Evolutionary conservation across 108 stramenopile genomes (phyloP).

Genomic region (Cyclotella sp.): DNA sequence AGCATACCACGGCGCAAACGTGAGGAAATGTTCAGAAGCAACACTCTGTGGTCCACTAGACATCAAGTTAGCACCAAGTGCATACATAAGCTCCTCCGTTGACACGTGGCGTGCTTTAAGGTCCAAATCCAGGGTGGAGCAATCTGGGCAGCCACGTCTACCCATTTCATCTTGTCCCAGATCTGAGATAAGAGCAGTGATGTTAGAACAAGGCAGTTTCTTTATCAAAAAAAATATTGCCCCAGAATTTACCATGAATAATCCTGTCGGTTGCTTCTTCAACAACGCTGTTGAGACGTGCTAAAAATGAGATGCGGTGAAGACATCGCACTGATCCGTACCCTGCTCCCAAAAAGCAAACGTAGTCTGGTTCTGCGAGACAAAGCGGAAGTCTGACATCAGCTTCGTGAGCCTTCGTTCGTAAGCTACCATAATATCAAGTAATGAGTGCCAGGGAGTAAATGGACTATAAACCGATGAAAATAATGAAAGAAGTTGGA

Average conservation of each 20-base stretch:
- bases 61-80: constrained; percentile 39
- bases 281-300: constrained; percentile 67
- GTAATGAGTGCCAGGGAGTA: background rate
- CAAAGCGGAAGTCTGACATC: constrained; percentile 69
- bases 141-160: constrained; percentile 76
- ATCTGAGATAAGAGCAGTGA: constrained; percentile 4
- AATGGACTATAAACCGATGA: background rate
- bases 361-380: constrained; percentile 70
- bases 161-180: constrained; percentile 82
- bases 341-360: constrained; percentile 64
- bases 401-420: constrained; percentile 59
- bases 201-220: constrained; percentile 3
- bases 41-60: constrained; percentile 16
- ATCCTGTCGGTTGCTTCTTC: constrained; percentile 65
- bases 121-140: constrained; percentile 71
- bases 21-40: constrained; percentile 28
- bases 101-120: constrained; percentile 73
- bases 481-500: background rate
- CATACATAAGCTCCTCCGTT: constrained; percentile 75
- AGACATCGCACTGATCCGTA: constrained; percentile 68
- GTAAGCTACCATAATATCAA: constrained; percentile 24
- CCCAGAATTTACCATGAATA: constrained; percentile 42
- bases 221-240: background rate
- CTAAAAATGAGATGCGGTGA: constrained; percentile 69
- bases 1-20: constrained; percentile 68